Evolutionary conservation across 805 yeast genomes (phyloP).

Genomic region (Tetrapisispora nanseiensis): DNA sequence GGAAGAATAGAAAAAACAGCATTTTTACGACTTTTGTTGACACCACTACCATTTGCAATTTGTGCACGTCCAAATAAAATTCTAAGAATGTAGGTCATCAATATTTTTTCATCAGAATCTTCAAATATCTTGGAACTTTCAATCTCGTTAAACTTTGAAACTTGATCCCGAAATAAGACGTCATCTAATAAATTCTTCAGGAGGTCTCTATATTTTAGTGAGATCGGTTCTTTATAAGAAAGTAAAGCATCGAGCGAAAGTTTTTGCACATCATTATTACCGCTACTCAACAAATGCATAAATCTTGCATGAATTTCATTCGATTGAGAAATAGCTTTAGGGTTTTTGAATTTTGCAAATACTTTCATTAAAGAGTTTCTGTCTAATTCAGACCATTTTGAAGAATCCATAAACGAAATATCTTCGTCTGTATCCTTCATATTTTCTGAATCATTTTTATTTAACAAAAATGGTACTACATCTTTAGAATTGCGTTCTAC

Average conservation of each 20-base stretch:
- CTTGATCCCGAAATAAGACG: conserved; percentile 74
- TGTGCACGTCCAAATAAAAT: conserved; percentile 84
- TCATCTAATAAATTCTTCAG: conserved; percentile 72
- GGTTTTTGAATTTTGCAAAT: conserved; percentile 54
- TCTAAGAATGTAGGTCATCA: conserved; percentile 67
- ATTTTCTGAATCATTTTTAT: conserved; percentile 15
- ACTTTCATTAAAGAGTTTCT: conserved; percentile 49
- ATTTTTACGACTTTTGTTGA: conserved; percentile 59
- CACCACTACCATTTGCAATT: conserved; percentile 53
- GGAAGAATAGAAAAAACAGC: conserved; percentile 61
- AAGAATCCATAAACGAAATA: conserved; percentile 7
- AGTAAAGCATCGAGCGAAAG: conserved; percentile 61
- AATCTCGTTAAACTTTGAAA: conserved; percentile 47
- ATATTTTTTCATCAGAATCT: conserved; percentile 42
- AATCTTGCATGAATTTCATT: conserved; percentile 45
- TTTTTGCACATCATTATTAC: conserved; percentile 54
- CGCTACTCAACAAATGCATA: conserved; percentile 50
- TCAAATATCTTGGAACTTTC: conserved; percentile 48
- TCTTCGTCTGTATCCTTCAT: conserved; percentile 9
- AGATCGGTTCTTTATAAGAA: conserved; percentile 47
- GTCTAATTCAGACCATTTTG: conserved; percentile 42
- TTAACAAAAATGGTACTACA: conserved; percentile 50
- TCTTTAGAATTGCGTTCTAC: conserved; percentile 55
- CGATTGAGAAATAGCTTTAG: conserved; percentile 44
- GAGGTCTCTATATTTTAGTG: conserved; percentile 64